Conservation (phyloP, 176 grass and related monocot species). For the Triticum monococcum region DNA sequence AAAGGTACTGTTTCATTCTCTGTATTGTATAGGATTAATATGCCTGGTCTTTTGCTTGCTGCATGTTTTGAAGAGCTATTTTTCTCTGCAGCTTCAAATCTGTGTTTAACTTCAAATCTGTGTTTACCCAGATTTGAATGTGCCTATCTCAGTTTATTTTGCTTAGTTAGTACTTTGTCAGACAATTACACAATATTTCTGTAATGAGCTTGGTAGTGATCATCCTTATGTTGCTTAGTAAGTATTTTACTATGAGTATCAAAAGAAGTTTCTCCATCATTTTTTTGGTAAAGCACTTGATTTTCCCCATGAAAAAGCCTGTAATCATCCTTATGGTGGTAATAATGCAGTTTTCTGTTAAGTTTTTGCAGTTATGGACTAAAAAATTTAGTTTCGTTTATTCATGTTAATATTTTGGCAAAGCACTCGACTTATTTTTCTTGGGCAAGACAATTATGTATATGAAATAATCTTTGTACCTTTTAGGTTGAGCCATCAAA, state of each 20-base stretch:
- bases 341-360: background rate
- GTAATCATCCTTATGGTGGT: background rate
- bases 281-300: background rate
- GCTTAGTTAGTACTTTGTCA: background rate
- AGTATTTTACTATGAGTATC: background rate
- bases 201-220: background rate
- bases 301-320: background rate
- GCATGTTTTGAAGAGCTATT: background rate
- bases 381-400: background rate
- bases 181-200: background rate
- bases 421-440: background rate
- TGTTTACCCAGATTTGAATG: background rate
- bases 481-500: constrained; percentile 63
- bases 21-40: background rate
- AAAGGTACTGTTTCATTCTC: constrained; percentile 49
- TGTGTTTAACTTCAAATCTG: background rate
- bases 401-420: background rate
- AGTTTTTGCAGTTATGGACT: background rate
- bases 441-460: background rate
- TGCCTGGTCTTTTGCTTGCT: background rate
- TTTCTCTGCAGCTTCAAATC: background rate
- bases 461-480: background rate
- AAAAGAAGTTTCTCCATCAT: background rate
- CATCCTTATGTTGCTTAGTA: background rate
- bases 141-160: background rate